phyloP scores from a whole-genome alignment of 495 filamentous ascomycete genomes.

The Penicillium subrubescens region DNA sequence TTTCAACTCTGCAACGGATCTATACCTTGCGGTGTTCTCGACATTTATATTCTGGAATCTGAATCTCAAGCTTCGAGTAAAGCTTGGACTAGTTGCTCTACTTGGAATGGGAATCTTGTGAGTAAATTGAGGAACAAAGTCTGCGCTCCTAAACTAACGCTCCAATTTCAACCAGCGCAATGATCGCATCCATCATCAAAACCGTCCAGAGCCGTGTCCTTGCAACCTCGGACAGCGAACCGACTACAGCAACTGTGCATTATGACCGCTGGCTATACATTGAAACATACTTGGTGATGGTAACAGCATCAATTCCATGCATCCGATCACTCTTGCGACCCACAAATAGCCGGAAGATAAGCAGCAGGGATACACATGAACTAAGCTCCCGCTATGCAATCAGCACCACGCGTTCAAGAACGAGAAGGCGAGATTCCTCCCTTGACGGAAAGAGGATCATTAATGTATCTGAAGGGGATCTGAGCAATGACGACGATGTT shows the following conservation, averaged over 20 bases:
- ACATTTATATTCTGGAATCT: slow-evolving; percentile 47
- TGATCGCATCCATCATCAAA: slow-evolving; percentile 36
- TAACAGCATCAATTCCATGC: slow-evolving; percentile 35
- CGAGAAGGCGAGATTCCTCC: slow-evolving; percentile 13
- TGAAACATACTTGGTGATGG: slow-evolving; percentile 35
- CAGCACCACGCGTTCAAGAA: slow-evolving; percentile 7
- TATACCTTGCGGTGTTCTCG: slow-evolving; percentile 53
- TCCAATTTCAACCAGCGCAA: slow-evolving; percentile 20
- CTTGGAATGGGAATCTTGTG: slow-evolving; percentile 51
- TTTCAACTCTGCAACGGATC: slow-evolving; percentile 48
- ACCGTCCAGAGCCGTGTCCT: slow-evolving; percentile 31
- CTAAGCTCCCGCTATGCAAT: slow-evolving; percentile 15
- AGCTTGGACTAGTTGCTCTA: slow-evolving; percentile 46
- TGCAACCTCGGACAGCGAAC: slow-evolving; percentile 25
- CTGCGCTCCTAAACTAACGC: background rate
- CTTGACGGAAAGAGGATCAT: slow-evolving; percentile 19
- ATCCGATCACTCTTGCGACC: slow-evolving; percentile 28
- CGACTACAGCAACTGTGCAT: slow-evolving; percentile 29
- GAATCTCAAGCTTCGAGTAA: slow-evolving; percentile 45
- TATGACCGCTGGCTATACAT: slow-evolving; percentile 36
- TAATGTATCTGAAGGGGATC: slow-evolving; percentile 11
- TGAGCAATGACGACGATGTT: slow-evolving; percentile 12
- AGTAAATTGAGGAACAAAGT: slow-evolving; percentile 2
- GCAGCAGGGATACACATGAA: slow-evolving; percentile 20
- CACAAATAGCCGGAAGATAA: slow-evolving; percentile 2